These are phyloP conservation scores for Centaurea solstitialis DNA, from an alignment of 129 eudicot species.

Conservation along the genomic window DNA sequence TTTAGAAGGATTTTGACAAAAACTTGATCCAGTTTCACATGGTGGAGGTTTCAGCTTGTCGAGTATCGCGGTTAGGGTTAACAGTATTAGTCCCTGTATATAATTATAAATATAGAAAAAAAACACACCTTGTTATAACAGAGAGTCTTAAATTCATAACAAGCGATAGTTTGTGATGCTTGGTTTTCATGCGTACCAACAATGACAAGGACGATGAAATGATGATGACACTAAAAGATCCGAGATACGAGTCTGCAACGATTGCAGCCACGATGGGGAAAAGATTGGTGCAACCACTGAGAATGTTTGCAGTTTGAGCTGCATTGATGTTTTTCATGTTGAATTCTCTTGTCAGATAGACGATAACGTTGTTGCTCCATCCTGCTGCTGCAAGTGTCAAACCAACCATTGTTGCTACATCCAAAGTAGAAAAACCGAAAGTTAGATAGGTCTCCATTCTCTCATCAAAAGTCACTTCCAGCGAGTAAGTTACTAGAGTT, in stretches of 20 bases:
- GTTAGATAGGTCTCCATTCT: too few species aligned
- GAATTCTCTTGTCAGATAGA: constrained; percentile 39
- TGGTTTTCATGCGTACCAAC: constrained; percentile 1
- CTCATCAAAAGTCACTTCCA: too few species aligned
- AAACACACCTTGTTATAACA: background rate
- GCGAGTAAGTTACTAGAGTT: too few species aligned
- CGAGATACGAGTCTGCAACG: constrained; percentile 42
- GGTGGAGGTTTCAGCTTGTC: constrained; percentile 19
- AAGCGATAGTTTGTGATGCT: background rate
- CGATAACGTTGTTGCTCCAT: constrained; percentile 34
- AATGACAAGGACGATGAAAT: constrained; percentile 29
- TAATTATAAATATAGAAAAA: background rate
- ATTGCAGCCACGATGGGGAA: constrained; percentile 43
- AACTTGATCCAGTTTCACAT: constrained; percentile 19
- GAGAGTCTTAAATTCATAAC: too few species aligned
- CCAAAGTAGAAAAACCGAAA: background rate
- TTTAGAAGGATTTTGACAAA: constrained; percentile 30
- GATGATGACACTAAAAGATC: constrained; percentile 30
- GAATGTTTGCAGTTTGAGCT: constrained; percentile 37
- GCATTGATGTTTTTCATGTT: constrained; percentile 41
- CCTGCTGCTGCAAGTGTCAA: constrained; percentile 40
- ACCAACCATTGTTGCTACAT: constrained; percentile 36
- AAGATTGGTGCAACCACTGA: constrained; percentile 30
- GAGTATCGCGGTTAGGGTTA: constrained; percentile 21
- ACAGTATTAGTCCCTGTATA: constrained; percentile 21